A percentile compares a stretch with the other conserved stretches of the same genome.
These are phyloP conservation scores for Stachybotrys chlorohalonatus DNA, from an alignment of 2,329 filamentous ascomycete genomes.

Conservation along the genomic window DNA sequence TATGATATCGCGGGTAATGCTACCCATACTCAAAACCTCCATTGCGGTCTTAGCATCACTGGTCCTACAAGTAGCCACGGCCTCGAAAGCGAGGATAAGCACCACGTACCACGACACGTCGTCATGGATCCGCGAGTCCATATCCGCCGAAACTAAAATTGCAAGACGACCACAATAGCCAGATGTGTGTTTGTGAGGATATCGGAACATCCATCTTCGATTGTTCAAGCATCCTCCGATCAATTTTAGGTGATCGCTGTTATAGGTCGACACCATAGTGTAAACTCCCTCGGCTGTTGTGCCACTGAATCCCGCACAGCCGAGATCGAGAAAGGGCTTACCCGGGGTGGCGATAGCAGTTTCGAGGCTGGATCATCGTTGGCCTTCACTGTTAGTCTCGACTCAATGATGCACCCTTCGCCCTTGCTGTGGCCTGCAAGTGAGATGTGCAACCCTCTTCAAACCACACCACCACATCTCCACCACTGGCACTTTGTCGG, in stretches of 20 bases:
- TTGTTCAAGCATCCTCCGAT: background rate
- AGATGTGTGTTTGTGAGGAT: background rate
- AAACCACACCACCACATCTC: background rate
- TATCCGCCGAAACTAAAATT: too few relatives aligned
- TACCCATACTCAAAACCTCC: too few relatives aligned
- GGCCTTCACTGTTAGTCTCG: background rate
- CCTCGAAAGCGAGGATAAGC: too few relatives aligned
- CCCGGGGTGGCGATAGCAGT: background rate
- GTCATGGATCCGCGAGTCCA: too few relatives aligned
- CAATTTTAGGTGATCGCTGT: background rate
- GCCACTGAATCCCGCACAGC: background rate
- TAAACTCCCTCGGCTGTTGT: background rate
- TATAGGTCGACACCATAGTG: background rate
- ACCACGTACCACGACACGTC: too few relatives aligned
- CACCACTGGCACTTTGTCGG: background rate
- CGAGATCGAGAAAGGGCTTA: background rate
- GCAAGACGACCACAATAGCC: too few relatives aligned
- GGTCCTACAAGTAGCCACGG: too few relatives aligned
- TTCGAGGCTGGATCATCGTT: too few relatives aligned
- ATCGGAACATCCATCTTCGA: background rate
- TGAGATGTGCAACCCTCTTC: constrained; percentile 1
- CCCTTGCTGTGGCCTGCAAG: background rate
- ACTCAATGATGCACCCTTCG: background rate
- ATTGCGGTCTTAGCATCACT: too few relatives aligned
- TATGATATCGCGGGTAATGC: too few relatives aligned